Base-by-base conservation (phyloP, 257 asterid species). In the Solanum ossicruentum region DNA sequence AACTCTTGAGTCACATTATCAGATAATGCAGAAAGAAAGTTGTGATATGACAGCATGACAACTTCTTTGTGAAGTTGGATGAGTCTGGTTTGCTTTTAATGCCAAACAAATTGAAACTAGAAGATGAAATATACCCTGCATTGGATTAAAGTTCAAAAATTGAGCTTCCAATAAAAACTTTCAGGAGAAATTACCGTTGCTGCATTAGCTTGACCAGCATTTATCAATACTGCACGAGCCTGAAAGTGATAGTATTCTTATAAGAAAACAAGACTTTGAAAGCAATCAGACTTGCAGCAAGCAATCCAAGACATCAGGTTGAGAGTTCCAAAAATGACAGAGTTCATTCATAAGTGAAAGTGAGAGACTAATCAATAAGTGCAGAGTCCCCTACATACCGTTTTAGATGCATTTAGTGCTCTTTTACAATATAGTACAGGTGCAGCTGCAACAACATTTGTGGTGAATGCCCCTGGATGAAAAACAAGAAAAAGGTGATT, bases 141-240 rank as follows among this genome's bases (percentile, higher is more conserved):
- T 47, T 66, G 80, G 32, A 67, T 47, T 4, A 28, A 67, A 67
- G 66, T 49, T 51, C 67, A 49, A 71, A 23, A 39, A 4, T 52
- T 57, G 65, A 13, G 63, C 43, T 39, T 56, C 47, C 18, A 69
- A n/a, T 51, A 3, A 67, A 28, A 69, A 67, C 73, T 51, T 26
- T 61, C 43, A 79, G 81, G 86, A 87, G 84, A 81, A 88, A 84
- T 92, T 92, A 95, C 99, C 84, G 99, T 97, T 51, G 98, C 98
- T 13, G 99, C 99, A 91, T 97, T 96, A 78, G 99, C 99, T 91
- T 96, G 99, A 80, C 99, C 99, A 84, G 98, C 99, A 91, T 96
- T 95, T 89, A 96, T 95, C 88, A 96, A 88, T 78, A 96, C 91
- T 7, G 98, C 99, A 88, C 99, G 99, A 85, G 96, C 98, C 98